Evolutionary conservation across 352 stramenopile genomes (phyloP).

Genomic region (Phytophthora agathidicida): DNA sequence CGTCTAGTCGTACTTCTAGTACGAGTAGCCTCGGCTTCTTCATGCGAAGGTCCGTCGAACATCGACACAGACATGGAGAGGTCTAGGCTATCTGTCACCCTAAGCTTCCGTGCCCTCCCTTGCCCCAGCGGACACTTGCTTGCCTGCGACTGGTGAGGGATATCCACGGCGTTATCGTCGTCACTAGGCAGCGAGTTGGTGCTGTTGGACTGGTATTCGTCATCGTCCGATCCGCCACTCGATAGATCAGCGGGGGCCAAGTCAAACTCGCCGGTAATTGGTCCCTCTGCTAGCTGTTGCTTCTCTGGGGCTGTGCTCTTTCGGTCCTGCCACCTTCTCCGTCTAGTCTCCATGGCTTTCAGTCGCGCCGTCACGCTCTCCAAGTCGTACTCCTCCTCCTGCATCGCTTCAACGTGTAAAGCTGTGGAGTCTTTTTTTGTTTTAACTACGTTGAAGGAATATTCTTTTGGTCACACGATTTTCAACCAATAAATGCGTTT

Average conservation of each 20-base stretch:
- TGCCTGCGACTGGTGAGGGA: neutral
- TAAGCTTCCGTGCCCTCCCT: conserved; percentile 8
- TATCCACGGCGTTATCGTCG: neutral
- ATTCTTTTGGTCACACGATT: conserved; percentile 8
- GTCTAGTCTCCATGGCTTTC: conserved; percentile 29
- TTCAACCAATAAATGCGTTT: neutral
- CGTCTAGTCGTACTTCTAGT: neutral
- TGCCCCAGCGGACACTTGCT: neutral
- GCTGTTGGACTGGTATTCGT: conserved; percentile 17
- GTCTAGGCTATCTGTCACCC: conserved; percentile 62
- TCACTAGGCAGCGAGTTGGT: conserved; percentile 25
- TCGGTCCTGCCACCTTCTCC: conserved; percentile 20
- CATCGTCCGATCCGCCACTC: conserved; percentile 27
- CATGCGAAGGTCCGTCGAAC: conserved; percentile 1
- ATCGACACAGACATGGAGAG: conserved; percentile 65
- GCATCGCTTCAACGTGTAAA: conserved; percentile 17
- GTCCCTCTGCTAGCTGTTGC: conserved; percentile 4
- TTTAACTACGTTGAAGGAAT: neutral
- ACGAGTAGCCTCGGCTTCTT: neutral
- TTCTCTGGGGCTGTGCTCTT: neutral
- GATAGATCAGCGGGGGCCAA: conserved; percentile 35
- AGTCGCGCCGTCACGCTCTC: conserved; percentile 45
- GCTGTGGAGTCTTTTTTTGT: conserved; percentile 7
- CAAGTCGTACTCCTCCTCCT: conserved; percentile 49
- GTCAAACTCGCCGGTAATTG: conserved; percentile 35